Conservation (phyloP, 163 green algal genomes). For the Chloromonas sp. region DNA sequence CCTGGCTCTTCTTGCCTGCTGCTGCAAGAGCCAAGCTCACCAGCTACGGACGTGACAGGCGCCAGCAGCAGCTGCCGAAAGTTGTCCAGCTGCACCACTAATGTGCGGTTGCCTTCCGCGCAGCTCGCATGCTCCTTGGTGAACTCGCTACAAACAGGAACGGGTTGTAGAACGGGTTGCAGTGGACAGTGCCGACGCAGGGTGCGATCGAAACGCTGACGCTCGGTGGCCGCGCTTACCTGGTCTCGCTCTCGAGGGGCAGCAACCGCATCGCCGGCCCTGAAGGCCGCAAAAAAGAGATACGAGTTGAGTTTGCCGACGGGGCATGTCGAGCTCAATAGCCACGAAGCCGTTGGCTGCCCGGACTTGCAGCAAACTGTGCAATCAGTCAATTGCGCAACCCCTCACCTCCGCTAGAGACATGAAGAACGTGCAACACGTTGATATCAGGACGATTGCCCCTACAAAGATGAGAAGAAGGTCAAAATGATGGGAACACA, state of each 20-base stretch:
- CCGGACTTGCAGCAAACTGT: too few species aligned
- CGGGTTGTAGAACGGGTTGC: neutral
- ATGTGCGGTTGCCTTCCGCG: conserved; percentile 9
- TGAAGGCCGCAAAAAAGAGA: neutral
- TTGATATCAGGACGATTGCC: conserved; percentile 6
- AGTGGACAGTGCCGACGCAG: neutral
- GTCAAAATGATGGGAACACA: too few species aligned
- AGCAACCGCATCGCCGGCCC: conserved; percentile 3
- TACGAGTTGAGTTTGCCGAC: neutral
- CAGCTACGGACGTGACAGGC: conserved; percentile 23
- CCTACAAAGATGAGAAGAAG: neutral
- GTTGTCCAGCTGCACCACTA: conserved; percentile 29
- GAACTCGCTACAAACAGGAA: conserved; percentile 4
- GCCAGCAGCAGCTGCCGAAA: conserved; percentile 21
- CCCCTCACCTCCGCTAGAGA: conserved; percentile 9
- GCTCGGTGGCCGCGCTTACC: neutral
- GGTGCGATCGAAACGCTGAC: neutral
- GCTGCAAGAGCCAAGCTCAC: neutral
- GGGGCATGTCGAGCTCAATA: neutral
- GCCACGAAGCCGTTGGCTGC: neutral
- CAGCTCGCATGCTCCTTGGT: conserved; percentile 19
- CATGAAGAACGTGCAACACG: conserved; percentile 9
- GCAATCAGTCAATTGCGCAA: neutral
- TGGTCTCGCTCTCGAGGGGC: neutral
- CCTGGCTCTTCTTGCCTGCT: neutral